phyloP scores from a whole-genome alignment of 2,329 filamentous ascomycete species.

The Zasmidium cellare region DNA sequence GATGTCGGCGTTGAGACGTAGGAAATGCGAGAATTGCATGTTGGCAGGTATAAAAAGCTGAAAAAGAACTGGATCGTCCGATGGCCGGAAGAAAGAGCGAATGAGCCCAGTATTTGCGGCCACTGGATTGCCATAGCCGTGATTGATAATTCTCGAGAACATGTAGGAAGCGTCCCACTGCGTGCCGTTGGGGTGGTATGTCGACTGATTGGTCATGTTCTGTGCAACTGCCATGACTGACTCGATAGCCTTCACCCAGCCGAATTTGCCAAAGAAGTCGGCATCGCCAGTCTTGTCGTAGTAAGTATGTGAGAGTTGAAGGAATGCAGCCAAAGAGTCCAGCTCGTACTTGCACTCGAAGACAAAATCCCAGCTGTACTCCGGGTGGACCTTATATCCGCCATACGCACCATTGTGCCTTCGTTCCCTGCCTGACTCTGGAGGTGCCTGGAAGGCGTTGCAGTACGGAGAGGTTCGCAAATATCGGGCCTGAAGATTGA shows the following conservation, averaged over 20 bases:
- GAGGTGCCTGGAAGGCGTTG: slow-evolving; percentile 52
- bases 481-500: slow-evolving; percentile 69
- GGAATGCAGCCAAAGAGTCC: slow-evolving; percentile 50
- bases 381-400: slow-evolving; percentile 41
- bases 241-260: slow-evolving; percentile 14
- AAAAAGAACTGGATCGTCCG: slow-evolving; percentile 49
- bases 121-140: slow-evolving; percentile 49
- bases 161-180: slow-evolving; percentile 11
- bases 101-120: slow-evolving; percentile 47
- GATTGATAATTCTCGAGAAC: slow-evolving; percentile 24
- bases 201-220: slow-evolving; percentile 16
- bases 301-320: slow-evolving; percentile 49
- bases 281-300: slow-evolving; percentile 42
- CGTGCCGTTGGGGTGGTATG: slow-evolving; percentile 16
- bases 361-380: slow-evolving; percentile 42
- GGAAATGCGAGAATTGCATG: slow-evolving; percentile 71
- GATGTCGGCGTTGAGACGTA: slow-evolving; percentile 54
- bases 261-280: slow-evolving; percentile 19
- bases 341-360: slow-evolving; percentile 57
- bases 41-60: slow-evolving; percentile 51
- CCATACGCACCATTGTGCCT: slow-evolving; percentile 38
- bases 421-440: slow-evolving; percentile 20
- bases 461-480: slow-evolving; percentile 58
- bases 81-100: slow-evolving; percentile 49
- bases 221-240: slow-evolving; percentile 14